Evolutionary conservation across 1,284 basidiomycete genomes (phyloP).

Genomic region (Gymnopus androsaceus): DNA sequence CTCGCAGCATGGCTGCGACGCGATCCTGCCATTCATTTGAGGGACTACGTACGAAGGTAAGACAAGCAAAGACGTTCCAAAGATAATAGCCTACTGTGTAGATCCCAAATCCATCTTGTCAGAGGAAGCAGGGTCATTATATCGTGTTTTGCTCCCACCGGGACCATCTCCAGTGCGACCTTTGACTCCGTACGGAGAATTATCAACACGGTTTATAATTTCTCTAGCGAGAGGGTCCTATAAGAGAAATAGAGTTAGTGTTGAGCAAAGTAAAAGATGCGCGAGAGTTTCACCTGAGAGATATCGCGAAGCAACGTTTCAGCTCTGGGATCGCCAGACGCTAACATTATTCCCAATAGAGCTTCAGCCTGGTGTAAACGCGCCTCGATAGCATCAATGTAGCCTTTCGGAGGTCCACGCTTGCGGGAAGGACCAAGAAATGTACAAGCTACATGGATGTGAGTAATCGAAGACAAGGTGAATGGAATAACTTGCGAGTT

Average conservation of each 20-base stretch:
- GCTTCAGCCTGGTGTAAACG: slow-evolving; percentile 87
- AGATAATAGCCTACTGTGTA: slow-evolving; percentile 15
- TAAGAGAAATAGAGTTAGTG: neutral
- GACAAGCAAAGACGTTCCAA: neutral
- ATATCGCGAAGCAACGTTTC: slow-evolving; percentile 61
- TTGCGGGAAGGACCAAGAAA: slow-evolving; percentile 83
- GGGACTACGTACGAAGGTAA: slow-evolving; percentile 47
- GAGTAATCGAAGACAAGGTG: neutral
- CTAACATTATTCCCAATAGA: slow-evolving; percentile 74
- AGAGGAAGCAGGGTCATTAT: neutral
- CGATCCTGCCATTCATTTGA: slow-evolving; percentile 81
- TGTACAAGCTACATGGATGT: slow-evolving; percentile 59
- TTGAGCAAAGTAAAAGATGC: neutral
- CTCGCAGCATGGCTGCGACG: slow-evolving; percentile 49
- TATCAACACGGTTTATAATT: slow-evolving; percentile 75
- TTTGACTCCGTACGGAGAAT: slow-evolving; percentile 72
- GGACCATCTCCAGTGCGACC: slow-evolving; percentile 44
- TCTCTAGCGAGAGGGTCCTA: slow-evolving; percentile 73
- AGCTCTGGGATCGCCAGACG: slow-evolving; percentile 66
- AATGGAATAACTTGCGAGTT: slow-evolving; percentile 50
- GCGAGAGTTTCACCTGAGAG: slow-evolving; percentile 38
- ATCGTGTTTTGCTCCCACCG: slow-evolving; percentile 17
- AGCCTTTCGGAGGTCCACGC: slow-evolving; percentile 84
- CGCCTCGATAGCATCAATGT: slow-evolving; percentile 89
- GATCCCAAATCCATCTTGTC: neutral